Percentiles rank a stretch among this genome's conserved stretches.
Evolutionary conservation across 768 basidiomycete species (phyloP).

Genomic region (Boletus tomentosulus): DNA sequence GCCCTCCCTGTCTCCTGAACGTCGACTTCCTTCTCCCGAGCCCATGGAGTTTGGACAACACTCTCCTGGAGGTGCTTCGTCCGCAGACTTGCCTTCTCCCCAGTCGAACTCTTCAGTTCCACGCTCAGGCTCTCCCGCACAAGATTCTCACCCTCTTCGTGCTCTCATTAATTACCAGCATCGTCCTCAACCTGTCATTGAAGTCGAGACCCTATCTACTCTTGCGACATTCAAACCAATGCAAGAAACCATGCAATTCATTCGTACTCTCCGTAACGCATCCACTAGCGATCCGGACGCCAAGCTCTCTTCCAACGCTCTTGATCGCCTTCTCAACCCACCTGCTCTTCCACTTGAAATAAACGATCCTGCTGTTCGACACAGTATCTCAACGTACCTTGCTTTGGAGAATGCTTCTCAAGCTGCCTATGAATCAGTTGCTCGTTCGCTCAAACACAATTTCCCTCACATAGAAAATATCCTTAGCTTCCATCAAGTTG

Average conservation of each 20-base stretch:
- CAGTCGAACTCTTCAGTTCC: too few species aligned
- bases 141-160: neutral
- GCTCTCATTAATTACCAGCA: neutral
- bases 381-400: neutral
- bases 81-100: too few species aligned
- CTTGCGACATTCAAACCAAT: neutral
- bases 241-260: neutral
- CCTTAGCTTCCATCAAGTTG: conserved; percentile 1
- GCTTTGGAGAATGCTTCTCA: neutral
- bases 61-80: too few species aligned
- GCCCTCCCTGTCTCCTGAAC: too few species aligned
- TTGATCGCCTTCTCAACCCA: neutral
- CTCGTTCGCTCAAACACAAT: neutral
- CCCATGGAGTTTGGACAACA: too few species aligned
- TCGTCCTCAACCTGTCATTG: neutral
- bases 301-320: neutral
- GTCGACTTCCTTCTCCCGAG: too few species aligned
- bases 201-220: neutral
- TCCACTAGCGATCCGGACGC: neutral
- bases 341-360: neutral
- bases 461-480: neutral
- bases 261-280: neutral
- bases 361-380: neutral
- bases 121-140: too few species aligned
- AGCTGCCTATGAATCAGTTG: neutral